These are phyloP conservation scores for Blumeria hordei DNA, from an alignment of 2,329 filamentous ascomycete genomes.

Conservation along the genomic window DNA sequence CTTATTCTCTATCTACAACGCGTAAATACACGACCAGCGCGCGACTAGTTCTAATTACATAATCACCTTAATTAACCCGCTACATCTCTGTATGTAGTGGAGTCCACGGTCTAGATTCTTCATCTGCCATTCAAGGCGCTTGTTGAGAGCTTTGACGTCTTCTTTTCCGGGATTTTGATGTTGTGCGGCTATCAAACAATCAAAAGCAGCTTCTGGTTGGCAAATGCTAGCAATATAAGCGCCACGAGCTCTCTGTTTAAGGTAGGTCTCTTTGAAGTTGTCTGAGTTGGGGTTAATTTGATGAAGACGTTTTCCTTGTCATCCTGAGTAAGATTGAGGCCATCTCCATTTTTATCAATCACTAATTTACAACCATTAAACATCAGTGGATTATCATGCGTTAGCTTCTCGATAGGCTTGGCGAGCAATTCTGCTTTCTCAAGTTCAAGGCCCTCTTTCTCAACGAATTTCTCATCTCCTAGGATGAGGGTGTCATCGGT, in stretches of 20 bases:
- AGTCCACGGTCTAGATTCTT: background rate
- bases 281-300: background rate
- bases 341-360: background rate
- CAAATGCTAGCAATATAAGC: conserved; percentile 1
- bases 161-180: background rate
- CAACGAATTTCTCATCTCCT: background rate
- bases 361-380: conserved; percentile 2
- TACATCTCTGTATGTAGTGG: background rate
- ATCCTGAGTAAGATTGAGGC: background rate
- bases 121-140: background rate
- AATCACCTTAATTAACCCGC: too few species aligned
- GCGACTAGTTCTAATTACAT: too few species aligned
- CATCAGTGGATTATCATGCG: background rate
- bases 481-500: conserved; percentile 2
- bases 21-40: too few species aligned
- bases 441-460: background rate
- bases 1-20: too few species aligned
- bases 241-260: background rate
- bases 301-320: background rate
- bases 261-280: background rate
- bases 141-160: background rate
- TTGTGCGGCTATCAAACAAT: conserved; percentile 1
- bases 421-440: conserved; percentile 1
- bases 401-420: background rate
- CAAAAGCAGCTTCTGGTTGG: conserved; percentile 1